Conservation (phyloP, 2,329 filamentous ascomycete genomes). For the Pseudocercospora eumusae region DNA sequence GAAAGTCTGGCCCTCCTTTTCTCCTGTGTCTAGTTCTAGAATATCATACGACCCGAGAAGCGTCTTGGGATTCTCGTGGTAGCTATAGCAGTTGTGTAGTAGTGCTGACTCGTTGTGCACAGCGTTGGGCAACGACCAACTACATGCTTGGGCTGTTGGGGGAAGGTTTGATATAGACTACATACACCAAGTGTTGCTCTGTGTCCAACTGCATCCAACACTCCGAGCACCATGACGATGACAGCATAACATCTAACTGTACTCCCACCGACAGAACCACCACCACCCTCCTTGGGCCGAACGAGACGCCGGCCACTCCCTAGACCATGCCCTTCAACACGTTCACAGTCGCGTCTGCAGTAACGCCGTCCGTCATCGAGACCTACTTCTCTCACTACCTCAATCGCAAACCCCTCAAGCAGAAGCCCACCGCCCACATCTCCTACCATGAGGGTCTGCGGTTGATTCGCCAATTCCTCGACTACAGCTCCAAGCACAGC, state of each 20-base stretch:
- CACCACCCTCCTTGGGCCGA: not conserved
- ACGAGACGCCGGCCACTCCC: not conserved
- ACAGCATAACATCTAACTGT: not conserved
- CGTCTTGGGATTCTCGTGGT: too few relatives aligned
- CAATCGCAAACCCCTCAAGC: constrained; percentile 70
- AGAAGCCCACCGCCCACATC: constrained; percentile 85
- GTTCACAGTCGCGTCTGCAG: constrained; percentile 75
- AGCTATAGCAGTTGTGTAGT: too few relatives aligned
- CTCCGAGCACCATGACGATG: not conserved
- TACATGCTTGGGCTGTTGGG: not conserved
- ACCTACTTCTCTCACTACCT: constrained; percentile 90
- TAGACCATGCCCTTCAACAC: constrained; percentile 69
- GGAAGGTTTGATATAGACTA: not conserved
- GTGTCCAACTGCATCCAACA: not conserved
- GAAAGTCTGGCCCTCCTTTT: not conserved
- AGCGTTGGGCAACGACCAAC: not conserved
- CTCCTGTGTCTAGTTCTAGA: too few relatives aligned
- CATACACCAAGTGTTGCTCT: not conserved
- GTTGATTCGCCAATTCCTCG: constrained; percentile 81
- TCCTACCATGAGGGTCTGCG: constrained; percentile 92
- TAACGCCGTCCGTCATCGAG: constrained; percentile 83
- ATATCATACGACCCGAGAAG: not conserved
- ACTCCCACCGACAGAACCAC: not conserved
- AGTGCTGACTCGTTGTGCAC: too few relatives aligned
- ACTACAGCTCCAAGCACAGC: constrained; percentile 81